Evolutionary conservation across 495 filamentous ascomycete species (phyloP), one percentile per base, ranked within the genome.

Genomic region (Chaetomium tenue): DNA sequence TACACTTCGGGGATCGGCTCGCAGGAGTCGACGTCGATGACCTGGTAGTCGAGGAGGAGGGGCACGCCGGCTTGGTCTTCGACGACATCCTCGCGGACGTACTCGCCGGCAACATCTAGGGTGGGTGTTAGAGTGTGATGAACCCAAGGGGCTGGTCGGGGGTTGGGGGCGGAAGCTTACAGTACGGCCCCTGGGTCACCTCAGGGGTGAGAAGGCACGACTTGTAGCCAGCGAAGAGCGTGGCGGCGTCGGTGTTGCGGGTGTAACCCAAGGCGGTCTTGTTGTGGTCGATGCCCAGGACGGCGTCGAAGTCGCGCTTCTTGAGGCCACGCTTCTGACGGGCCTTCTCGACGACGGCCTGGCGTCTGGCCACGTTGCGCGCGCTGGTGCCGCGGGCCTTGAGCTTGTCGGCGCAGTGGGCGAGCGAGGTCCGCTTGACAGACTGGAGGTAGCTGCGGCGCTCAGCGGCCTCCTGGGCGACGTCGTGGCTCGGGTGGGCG

Each of bases 1-100:
- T 83, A 89, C 50, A 82, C 74, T 42, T 80, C 74, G 0, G 80
- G 73, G 9, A 88, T 70, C 0, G 85, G 81, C 37, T 86, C 74
- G 75, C 85, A 89, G 37, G 81, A 86, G 39, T 81, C 80, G 46
- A 75, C 77, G 71, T 88, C 83, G 62, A 88, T 77, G 37, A 89
- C 70, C 65, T 87, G 84, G 67, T 88, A 76, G 64, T 89, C 87
- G 48, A 88, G 75, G 58, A 81, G 79, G 20, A 87, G 75, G 13
- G 78, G 71, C 20, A 89, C 79, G 63, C 87, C 87, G 13, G 67
- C 61, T 68, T 88, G 77, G 28, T 70, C 73, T 58, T 88, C 86
- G n/a, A 76, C 71, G 40, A 89, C 68, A 66, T 88, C 77, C 50
- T 74, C 51, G 46, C 87, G 85, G 67, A 89, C 83, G 28, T 72